These are phyloP conservation scores for Botrytis medusae DNA, from an alignment of 2,329 filamentous ascomycete species.

Conservation along the genomic window DNA sequence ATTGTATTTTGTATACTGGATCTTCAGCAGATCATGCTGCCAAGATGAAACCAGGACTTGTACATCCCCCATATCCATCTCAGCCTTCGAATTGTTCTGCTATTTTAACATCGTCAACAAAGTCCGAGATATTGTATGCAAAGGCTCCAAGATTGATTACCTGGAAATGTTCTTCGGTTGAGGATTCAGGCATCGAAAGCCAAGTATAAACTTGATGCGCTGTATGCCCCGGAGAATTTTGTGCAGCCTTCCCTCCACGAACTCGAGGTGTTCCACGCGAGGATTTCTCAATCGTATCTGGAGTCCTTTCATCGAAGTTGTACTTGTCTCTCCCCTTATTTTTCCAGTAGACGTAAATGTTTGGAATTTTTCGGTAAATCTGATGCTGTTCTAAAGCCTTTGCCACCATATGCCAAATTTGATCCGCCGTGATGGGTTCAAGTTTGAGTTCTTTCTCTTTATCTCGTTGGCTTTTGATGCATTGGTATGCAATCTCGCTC, in stretches of 20 bases:
- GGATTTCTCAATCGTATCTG: background rate
- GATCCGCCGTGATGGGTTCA: background rate
- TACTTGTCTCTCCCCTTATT: constrained; percentile 11
- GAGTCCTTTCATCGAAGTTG: constrained; percentile 2
- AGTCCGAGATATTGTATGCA: background rate
- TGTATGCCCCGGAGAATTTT: no score
- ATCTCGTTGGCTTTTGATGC: constrained; percentile 12
- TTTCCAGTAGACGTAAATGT: constrained; percentile 4
- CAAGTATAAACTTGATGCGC: no score
- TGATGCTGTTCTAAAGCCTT: background rate
- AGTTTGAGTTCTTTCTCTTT: background rate
- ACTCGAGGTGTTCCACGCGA: no score
- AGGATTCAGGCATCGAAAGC: background rate
- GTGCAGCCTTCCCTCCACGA: background rate
- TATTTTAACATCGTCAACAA: background rate
- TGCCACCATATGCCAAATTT: constrained; percentile 4
- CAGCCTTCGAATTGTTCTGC: background rate
- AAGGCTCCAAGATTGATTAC: background rate
- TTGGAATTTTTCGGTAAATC: background rate
- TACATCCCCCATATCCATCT: background rate
- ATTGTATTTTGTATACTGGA: background rate
- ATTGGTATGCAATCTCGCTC: constrained; percentile 1
- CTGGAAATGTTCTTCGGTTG: background rate
- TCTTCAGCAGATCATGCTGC: background rate
- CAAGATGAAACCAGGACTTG: background rate